Evolutionary conservation across 2,329 filamentous ascomycete species (phyloP).

Genomic region (Scolecobasidium constrictum): DNA sequence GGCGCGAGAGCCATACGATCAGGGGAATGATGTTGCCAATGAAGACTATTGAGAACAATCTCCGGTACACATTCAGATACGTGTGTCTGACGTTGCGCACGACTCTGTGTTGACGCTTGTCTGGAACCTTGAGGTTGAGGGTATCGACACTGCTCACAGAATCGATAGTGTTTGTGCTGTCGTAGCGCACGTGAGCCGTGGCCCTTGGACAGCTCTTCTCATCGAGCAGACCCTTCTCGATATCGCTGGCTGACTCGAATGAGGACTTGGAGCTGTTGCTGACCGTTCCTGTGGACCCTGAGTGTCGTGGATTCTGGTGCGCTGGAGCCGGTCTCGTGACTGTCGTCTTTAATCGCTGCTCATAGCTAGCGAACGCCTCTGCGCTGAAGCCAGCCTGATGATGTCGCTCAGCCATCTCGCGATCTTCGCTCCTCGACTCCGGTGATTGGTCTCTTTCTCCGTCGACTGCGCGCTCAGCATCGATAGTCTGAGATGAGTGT

Average conservation of each 20-base stretch:
- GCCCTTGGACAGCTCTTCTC: background rate
- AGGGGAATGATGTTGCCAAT: conserved; percentile 18
- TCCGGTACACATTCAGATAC: conserved; percentile 18
- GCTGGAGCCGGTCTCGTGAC: background rate
- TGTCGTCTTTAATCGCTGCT: background rate
- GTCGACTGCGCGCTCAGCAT: background rate
- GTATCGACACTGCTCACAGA: conserved; percentile 4
- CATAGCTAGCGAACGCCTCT: background rate
- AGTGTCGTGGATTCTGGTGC: background rate
- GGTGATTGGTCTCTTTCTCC: background rate
- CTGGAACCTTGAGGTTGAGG: conserved; percentile 1
- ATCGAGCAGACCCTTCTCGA: background rate
- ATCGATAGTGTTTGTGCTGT: conserved; percentile 1
- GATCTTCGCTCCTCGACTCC: background rate
- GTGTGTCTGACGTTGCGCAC: conserved; percentile 9
- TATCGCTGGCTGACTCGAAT: background rate
- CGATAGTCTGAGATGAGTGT: background rate
- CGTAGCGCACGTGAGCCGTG: background rate
- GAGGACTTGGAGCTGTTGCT: background rate
- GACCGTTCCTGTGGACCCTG: no score
- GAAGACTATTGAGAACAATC: conserved; percentile 19
- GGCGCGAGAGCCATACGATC: conserved; percentile 11
- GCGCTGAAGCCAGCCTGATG: conserved; percentile 4
- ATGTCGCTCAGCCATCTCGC: background rate
- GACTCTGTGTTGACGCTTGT: conserved; percentile 5